Conservation (phyloP, 805 yeast genomes). For the Kodamaea neixiangensis region DNA sequence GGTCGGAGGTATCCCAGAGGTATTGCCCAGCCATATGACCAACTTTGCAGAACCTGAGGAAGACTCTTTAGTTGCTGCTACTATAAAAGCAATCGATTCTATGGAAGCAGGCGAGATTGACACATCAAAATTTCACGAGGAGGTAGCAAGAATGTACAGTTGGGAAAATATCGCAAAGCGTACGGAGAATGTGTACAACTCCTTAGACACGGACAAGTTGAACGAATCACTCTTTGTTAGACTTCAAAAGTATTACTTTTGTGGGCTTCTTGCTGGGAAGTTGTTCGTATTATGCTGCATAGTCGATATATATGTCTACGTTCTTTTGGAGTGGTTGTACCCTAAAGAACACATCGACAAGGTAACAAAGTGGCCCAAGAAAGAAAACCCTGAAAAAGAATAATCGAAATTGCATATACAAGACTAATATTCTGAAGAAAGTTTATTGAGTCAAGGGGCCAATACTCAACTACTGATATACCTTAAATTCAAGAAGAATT, state of each 20-base stretch:
- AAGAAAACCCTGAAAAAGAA: not conserved
- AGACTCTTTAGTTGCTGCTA: conserved; percentile 71
- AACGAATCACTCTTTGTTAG: conserved; percentile 59
- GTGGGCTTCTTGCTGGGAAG: conserved; percentile 85
- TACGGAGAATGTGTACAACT: conserved; percentile 78
- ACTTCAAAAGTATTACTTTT: conserved; percentile 61
- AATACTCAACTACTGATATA: too few species aligned
- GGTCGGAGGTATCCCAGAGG: conserved; percentile 98
- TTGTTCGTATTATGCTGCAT: conserved; percentile 78
- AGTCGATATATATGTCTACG: conserved; percentile 69
- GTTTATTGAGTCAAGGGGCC: too few species aligned
- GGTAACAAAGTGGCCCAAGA: conserved; percentile 76
- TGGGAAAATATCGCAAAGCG: conserved; percentile 89
- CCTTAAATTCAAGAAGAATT: too few species aligned
- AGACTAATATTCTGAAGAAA: too few species aligned
- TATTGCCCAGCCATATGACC: conserved; percentile 89
- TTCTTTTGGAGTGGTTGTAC: conserved; percentile 65
- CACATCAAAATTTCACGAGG: conserved; percentile 74
- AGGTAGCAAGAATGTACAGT: conserved; percentile 79
- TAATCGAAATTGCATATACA: not conserved
- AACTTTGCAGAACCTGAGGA: conserved; percentile 88
- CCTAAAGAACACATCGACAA: conserved; percentile 72
- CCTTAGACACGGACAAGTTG: conserved; percentile 39
- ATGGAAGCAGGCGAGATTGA: conserved; percentile 62
- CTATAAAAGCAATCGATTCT: conserved; percentile 65